Percentiles rank a stretch among this genome's conserved stretches.
phyloP scores from a whole-genome alignment of 306 rosid species.

The Cicer cuneatum region DNA sequence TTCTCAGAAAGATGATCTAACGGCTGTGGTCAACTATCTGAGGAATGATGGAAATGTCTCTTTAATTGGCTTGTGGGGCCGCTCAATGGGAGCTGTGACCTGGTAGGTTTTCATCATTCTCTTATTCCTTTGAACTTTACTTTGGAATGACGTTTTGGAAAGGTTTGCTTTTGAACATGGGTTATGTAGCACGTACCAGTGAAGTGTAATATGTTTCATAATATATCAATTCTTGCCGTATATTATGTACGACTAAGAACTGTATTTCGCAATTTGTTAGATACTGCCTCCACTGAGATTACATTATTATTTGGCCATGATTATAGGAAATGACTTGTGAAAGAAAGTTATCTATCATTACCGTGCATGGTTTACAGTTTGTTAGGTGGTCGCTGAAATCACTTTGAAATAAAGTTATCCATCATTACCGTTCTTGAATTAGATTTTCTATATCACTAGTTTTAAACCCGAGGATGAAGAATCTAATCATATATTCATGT shows the following conservation, averaged over 20 bases:
- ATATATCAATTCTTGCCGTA: constrained; percentile 20
- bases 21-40: constrained; percentile 81
- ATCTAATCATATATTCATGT: constrained; percentile 18
- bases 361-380: constrained; percentile 11
- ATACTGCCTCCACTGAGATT: constrained; percentile 4
- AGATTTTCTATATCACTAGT: constrained; percentile 17
- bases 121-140: constrained; percentile 40
- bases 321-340: background rate
- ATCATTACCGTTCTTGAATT: constrained; percentile 24
- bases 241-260: background rate
- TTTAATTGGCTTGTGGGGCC: constrained; percentile 99
- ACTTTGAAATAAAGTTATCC: constrained; percentile 37
- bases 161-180: constrained; percentile 5
- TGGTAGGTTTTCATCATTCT: constrained; percentile 68
- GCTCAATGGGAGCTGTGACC: constrained; percentile 99
- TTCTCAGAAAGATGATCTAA: constrained; percentile 90
- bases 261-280: constrained; percentile 12
- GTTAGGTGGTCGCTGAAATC: constrained; percentile 36
- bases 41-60: constrained; percentile 97
- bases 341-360: background rate
- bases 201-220: constrained; percentile 22
- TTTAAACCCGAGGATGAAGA: constrained; percentile 17
- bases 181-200: constrained; percentile 21
- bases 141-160: constrained; percentile 25
- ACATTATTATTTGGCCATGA: constrained; percentile 17